A percentile compares a stretch with the other conserved stretches of the same genome.
Evolutionary conservation across 805 yeast species (phyloP).

Genomic region (Kodamaea sagamina): DNA sequence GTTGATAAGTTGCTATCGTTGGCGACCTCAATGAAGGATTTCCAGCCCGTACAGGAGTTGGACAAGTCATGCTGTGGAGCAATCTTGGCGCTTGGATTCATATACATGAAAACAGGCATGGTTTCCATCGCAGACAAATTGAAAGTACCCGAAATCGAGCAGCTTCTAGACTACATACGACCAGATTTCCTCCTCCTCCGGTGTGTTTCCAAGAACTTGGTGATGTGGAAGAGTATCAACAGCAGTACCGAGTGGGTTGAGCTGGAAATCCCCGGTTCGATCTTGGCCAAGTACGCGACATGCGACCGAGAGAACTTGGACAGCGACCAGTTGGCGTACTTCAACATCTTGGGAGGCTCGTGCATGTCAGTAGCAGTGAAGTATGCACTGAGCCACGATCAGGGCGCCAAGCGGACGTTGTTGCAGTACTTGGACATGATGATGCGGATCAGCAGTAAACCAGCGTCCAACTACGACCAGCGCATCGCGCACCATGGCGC

Average conservation of each 20-base stretch:
- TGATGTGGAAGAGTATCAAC: slow-evolving; percentile 71
- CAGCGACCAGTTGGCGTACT: slow-evolving; percentile 62
- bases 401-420: slow-evolving; percentile 54
- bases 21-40: slow-evolving; percentile 63
- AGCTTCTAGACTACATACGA: slow-evolving; percentile 65
- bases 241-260: slow-evolving; percentile 56
- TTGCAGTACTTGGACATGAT: slow-evolving; percentile 55
- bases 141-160: slow-evolving; percentile 58
- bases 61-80: slow-evolving; percentile 77
- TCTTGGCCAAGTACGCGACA: slow-evolving; percentile 35
- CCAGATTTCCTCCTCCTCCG: slow-evolving; percentile 76
- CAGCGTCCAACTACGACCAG: slow-evolving; percentile 56
- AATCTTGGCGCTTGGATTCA: slow-evolving; percentile 69
- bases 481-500: slow-evolving; percentile 56
- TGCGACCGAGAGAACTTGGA: slow-evolving; percentile 36
- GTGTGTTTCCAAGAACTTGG: slow-evolving; percentile 61
- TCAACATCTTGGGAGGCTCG: slow-evolving; percentile 71
- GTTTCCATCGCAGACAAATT: slow-evolving; percentile 59
- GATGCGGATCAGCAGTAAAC: slow-evolving; percentile 43
- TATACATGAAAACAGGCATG: slow-evolving; percentile 70
- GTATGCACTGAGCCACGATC: slow-evolving; percentile 69
- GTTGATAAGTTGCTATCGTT: slow-evolving; percentile 59
- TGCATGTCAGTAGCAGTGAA: slow-evolving; percentile 74
- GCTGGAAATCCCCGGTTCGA: slow-evolving; percentile 52
- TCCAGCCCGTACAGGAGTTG: slow-evolving; percentile 55